Evolutionary conservation across 2,329 filamentous ascomycete genomes (phyloP), one percentile per base, ranked within the genome.

Genomic region (Colletotrichum eremochloae): DNA sequence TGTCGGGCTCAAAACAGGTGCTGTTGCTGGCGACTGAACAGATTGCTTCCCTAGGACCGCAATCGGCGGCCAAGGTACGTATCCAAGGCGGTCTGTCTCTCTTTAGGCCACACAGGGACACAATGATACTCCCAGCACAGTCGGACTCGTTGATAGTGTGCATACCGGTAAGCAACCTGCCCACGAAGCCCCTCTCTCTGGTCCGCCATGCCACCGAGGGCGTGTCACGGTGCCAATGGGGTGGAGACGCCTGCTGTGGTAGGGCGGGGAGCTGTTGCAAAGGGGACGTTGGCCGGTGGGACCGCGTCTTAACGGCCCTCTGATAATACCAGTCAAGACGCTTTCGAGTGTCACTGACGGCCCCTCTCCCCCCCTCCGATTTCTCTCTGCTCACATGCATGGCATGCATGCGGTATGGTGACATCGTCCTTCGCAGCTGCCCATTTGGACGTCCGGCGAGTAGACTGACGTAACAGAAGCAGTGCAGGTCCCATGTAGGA

Each of bases 241-340:
- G 65, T 72, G 69, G 69, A 40, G 65, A 63, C 44, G 3, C 15
- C 58, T 31, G 44, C 58, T 68, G 64, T 52, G 64, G 68, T 42
- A 63, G 52, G 65, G 65, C 58, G 69, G 69, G 42, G 69, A 72
- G 60, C 52, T 68, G 24, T 57, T 65, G 68, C 63, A 53, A 53
- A 57, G 52, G 48, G 36, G 40, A 48, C 29, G 44, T 38, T 33
- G 36, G 2, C 57, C 24, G 24, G 57, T 50, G 60, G 60, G 53
- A 58, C 40, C 44, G 12, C 53, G 31, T 66, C 38, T 58, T 60
- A 53, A 18, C 9, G 50, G 18, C 20, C 40, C 62, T 60, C 44
- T 60, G 62, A 66, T 66, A 66, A 60, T 38, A 48, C 67, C 60
- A 38, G 40, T 58, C 53, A 62, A 63, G 50, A 44, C 38, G 52